Evolutionary conservation across 345 rosid genomes (phyloP).

Genomic region (Lumnitzera littorea): DNA sequence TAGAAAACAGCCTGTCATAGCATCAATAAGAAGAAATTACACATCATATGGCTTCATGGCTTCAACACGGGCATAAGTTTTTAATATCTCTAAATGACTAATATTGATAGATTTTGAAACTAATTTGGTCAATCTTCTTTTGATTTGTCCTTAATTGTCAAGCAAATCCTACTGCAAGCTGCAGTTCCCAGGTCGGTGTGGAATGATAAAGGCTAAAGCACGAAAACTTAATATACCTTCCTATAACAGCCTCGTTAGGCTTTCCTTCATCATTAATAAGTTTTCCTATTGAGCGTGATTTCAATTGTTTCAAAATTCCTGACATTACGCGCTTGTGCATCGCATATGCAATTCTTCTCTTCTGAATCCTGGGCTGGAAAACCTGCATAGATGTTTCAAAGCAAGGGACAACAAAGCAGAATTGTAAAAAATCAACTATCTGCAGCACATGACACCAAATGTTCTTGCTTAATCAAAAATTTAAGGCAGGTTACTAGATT

Average conservation of each 20-base stretch:
- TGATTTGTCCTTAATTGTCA: too few species aligned
- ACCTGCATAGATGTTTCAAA: constrained; percentile 15
- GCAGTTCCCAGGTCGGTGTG: too few species aligned
- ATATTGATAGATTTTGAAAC: too few species aligned
- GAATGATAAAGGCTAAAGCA: neutral
- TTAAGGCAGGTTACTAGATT: neutral
- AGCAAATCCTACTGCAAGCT: too few species aligned
- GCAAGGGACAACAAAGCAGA: constrained; percentile 1
- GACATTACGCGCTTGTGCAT: constrained; percentile 46
- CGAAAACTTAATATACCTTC: constrained; percentile 14
- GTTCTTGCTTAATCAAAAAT: neutral
- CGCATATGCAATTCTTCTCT: constrained; percentile 29
- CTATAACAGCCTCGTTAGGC: constrained; percentile 22
- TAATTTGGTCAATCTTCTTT: too few species aligned
- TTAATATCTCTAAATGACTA: too few species aligned
- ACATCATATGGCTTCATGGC: too few species aligned
- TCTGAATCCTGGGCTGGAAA: constrained; percentile 48
- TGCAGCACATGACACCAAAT: too few species aligned
- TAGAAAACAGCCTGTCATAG: constrained; percentile 27
- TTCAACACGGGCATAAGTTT: too few species aligned
- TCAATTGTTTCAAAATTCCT: constrained; percentile 31
- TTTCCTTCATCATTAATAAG: constrained; percentile 27
- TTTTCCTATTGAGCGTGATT: constrained; percentile 22
- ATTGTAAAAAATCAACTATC: too few species aligned
- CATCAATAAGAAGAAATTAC: neutral